Percentiles rank a stretch among this genome's conserved stretches.
Conservation (phyloP, 257 asterid genomes). For the Sherardia arvensis region DNA sequence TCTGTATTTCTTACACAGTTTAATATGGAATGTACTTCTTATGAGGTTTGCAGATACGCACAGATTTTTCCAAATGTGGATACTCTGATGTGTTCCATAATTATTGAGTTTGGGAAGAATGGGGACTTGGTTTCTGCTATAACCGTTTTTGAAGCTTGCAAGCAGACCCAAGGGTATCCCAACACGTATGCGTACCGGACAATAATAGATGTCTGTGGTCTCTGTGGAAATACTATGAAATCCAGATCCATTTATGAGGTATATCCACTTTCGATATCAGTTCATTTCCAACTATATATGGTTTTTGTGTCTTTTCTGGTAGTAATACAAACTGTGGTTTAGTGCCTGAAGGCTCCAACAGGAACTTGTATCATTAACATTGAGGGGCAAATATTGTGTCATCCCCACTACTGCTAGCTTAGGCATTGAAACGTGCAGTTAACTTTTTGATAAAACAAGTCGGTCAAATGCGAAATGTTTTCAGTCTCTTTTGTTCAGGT, state of each 20-base stretch:
- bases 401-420: background rate
- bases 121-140: constrained; percentile 66
- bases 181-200: constrained; percentile 73
- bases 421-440: background rate
- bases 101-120: constrained; percentile 80
- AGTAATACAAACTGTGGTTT: background rate
- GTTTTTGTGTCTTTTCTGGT: background rate
- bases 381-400: too few species aligned
- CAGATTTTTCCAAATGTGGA: constrained; percentile 42
- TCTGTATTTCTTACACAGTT: background rate
- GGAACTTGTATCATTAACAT: background rate
- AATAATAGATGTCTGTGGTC: constrained; percentile 90
- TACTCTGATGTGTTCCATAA: constrained; percentile 49
- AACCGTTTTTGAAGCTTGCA: constrained; percentile 62
- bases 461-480: background rate
- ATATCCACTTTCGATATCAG: constrained; percentile 3
- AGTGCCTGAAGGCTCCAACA: background rate
- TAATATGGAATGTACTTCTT: background rate
- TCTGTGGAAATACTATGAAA: constrained; percentile 77
- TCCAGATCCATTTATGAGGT: constrained; percentile 84
- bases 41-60: constrained; percentile 55
- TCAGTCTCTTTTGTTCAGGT: background rate
- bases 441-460: background rate
- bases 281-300: background rate
- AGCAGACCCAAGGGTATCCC: constrained; percentile 39